These are phyloP conservation scores for Solidago caesia DNA, from an alignment of 129 eudicot genomes.

Conservation along the genomic window DNA sequence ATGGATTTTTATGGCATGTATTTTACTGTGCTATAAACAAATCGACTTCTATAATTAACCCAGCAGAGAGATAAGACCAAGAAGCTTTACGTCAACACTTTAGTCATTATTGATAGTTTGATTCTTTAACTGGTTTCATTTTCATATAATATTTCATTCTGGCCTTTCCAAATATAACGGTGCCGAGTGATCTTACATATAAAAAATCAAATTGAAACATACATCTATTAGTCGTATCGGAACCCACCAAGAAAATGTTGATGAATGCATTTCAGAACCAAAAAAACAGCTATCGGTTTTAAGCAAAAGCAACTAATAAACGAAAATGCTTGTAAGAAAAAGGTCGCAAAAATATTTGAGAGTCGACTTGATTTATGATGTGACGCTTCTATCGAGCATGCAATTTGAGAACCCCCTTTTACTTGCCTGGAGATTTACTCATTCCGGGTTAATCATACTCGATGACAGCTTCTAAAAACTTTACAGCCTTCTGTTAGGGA, in stretches of 20 bases:
- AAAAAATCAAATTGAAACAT: constrained; percentile 19
- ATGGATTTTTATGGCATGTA: too few relatives aligned
- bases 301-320: constrained; percentile 26
- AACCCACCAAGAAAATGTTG: constrained; percentile 18
- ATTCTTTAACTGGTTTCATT: too few relatives aligned
- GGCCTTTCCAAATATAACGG: neutral
- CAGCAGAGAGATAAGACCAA: too few relatives aligned
- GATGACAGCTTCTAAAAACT: constrained; percentile 26
- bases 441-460: constrained; percentile 18
- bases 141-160: too few relatives aligned
- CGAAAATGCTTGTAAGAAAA: constrained; percentile 16
- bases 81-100: too few relatives aligned
- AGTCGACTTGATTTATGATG: constrained; percentile 31
- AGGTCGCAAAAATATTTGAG: constrained; percentile 20
- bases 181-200: constrained; percentile 26
- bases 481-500: constrained; percentile 18
- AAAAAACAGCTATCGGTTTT: neutral
- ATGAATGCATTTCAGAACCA: constrained; percentile 20
- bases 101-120: too few relatives aligned
- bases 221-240: constrained; percentile 1
- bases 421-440: constrained; percentile 16
- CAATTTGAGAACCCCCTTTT: constrained; percentile 18
- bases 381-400: constrained; percentile 18
- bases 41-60: too few relatives aligned
- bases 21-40: too few relatives aligned